phyloP scores from a whole-genome alignment of 371 early-diverging fungal genomes.

The Entomophthora muscae region DNA sequence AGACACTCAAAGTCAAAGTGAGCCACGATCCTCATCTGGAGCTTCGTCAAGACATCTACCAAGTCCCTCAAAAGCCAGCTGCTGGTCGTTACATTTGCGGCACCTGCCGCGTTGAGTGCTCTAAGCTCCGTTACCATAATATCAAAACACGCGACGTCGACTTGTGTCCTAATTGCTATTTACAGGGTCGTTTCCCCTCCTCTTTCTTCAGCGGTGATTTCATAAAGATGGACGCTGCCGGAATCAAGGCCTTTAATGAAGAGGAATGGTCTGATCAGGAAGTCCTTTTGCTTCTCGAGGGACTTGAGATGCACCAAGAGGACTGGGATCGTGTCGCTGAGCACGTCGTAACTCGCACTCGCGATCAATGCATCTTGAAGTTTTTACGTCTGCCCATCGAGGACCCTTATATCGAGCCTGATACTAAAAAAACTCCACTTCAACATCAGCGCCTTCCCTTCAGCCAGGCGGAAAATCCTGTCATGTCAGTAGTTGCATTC shows the following conservation, averaged over 20 bases:
- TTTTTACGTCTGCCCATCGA: slow-evolving; percentile 94
- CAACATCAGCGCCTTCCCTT: slow-evolving; percentile 59
- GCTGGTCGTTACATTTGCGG: slow-evolving; percentile 33
- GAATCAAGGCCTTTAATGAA: slow-evolving; percentile 28
- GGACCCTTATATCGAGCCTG: slow-evolving; percentile 53
- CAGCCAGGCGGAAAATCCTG: slow-evolving; percentile 85
- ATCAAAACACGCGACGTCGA: slow-evolving; percentile 62
- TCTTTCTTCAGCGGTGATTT: slow-evolving; percentile 75
- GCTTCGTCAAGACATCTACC: slow-evolving; percentile 33
- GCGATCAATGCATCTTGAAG: slow-evolving; percentile 87
- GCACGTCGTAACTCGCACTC: slow-evolving; percentile 81
- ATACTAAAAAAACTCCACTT: slow-evolving; percentile 22
- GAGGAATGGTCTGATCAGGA: slow-evolving; percentile 90
- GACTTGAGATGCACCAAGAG: slow-evolving; percentile 86
- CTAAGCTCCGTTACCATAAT: slow-evolving; percentile 59
- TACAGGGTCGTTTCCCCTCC: slow-evolving; percentile 86
- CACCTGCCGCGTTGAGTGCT: slow-evolving; percentile 84
- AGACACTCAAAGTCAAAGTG: background rate
- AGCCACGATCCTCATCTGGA: slow-evolving; percentile 9
- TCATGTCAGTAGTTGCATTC: slow-evolving; percentile 89
- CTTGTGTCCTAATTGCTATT: slow-evolving; percentile 74
- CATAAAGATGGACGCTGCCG: slow-evolving; percentile 36
- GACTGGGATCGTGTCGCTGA: slow-evolving; percentile 92
- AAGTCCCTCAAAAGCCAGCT: slow-evolving; percentile 9
- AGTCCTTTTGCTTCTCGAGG: slow-evolving; percentile 82